Percentiles rank a stretch among this genome's conserved stretches.
These are phyloP conservation scores for Ascochyta clinopodiicola DNA, from an alignment of 2,329 filamentous ascomycete genomes.

Conservation along the genomic window DNA sequence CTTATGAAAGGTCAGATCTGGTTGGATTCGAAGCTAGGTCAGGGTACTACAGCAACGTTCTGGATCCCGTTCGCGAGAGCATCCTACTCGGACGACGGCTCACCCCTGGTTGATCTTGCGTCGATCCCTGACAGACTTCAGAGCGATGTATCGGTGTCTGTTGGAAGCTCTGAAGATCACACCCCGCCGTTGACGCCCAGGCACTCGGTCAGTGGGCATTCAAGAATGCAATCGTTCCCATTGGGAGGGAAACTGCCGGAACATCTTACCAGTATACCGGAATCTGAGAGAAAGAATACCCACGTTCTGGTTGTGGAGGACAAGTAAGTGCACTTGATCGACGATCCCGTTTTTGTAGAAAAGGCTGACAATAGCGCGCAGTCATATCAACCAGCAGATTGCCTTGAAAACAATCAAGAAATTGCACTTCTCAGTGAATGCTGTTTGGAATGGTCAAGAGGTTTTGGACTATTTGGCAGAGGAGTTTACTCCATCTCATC, in stretches of 20 bases:
- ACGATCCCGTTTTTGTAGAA: no score
- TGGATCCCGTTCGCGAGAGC: slow-evolving; percentile 79
- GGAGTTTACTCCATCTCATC: slow-evolving; percentile 58
- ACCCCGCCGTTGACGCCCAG: slow-evolving; percentile 52
- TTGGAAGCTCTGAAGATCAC: slow-evolving; percentile 69
- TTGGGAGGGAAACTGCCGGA: slow-evolving; percentile 35
- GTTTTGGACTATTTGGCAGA: slow-evolving; percentile 73
- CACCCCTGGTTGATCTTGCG: slow-evolving; percentile 66
- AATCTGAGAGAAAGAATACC: slow-evolving; percentile 66
- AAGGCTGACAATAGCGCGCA: slow-evolving; percentile 15
- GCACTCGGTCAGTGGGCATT: slow-evolving; percentile 25
- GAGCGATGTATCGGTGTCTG: slow-evolving; percentile 64
- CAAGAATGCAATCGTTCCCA: slow-evolving; percentile 34
- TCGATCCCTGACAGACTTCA: slow-evolving; percentile 71
- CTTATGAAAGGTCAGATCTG: slow-evolving; percentile 80
- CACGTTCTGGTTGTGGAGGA: slow-evolving; percentile 83
- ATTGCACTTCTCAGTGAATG: slow-evolving; percentile 73
- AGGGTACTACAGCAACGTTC: slow-evolving; percentile 76
- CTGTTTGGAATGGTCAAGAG: slow-evolving; percentile 80
- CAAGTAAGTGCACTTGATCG: slow-evolving; percentile 61
- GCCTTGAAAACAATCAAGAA: slow-evolving; percentile 77
- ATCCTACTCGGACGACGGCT: slow-evolving; percentile 58
- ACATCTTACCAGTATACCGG: slow-evolving; percentile 56
- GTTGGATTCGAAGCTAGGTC: slow-evolving; percentile 70
- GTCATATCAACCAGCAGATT: slow-evolving; percentile 74